Percentiles rank a stretch among this genome's conserved stretches.
phyloP scores from a whole-genome alignment of 192 early-diverging fungal genomes.

The Chytriomyces sp. region DNA sequence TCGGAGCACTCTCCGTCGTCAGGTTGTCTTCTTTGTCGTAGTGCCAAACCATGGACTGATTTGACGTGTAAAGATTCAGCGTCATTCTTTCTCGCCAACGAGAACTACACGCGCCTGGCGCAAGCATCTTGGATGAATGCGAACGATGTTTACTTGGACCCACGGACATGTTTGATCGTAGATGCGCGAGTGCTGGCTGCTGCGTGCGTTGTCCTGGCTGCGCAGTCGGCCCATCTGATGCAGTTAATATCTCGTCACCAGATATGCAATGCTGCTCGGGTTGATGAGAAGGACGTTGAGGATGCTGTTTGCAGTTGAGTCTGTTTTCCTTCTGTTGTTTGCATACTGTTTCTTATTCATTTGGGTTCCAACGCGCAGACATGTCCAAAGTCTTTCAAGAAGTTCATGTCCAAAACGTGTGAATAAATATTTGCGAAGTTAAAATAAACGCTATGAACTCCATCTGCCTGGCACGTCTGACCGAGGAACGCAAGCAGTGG shows the following conservation, averaged over 20 bases:
- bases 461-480: slow-evolving; percentile 77
- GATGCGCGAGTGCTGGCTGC: neutral
- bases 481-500: slow-evolving; percentile 97
- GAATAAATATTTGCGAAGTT: no score
- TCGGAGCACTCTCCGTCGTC: neutral
- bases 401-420: no score
- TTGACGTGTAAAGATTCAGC: neutral
- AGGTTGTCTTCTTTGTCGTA: neutral
- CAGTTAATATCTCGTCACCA: neutral
- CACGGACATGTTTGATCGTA: neutral
- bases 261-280: neutral
- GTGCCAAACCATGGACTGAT: neutral
- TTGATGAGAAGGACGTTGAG: neutral
- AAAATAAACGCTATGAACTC: no score
- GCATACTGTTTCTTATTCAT: no score
- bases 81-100: neutral
- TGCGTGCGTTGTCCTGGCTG: neutral
- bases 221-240: neutral
- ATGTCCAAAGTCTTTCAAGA: no score
- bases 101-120: neutral
- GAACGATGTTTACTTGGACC: neutral
- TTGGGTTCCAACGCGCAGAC: no score
- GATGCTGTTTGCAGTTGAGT: neutral
- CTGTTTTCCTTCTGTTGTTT: neutral
- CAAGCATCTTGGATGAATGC: neutral